phyloP scores from a whole-genome alignment of 2,329 filamentous ascomycete species.

The Setomelanomma holmii region DNA sequence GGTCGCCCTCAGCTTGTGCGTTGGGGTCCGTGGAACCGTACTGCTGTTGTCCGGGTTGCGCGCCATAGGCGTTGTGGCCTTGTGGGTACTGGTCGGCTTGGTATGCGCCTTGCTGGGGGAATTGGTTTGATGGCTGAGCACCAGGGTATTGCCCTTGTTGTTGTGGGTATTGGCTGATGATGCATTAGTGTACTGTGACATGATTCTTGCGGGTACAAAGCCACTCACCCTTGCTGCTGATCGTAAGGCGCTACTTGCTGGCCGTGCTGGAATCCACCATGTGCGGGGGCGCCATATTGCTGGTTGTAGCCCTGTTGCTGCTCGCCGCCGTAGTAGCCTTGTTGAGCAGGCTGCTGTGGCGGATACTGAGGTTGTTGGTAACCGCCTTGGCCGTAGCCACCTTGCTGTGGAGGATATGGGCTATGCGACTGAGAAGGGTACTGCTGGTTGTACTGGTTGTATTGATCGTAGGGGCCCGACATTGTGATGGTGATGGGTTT shows the following conservation, averaged over 20 bases:
- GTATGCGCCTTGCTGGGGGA: conserved; percentile 52
- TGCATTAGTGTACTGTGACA: too few relatives aligned
- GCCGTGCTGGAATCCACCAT: conserved; percentile 59
- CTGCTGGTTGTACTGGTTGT: conserved; percentile 47
- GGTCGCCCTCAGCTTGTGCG: conserved; percentile 60
- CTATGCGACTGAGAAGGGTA: conserved; percentile 44
- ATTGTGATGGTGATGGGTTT: conserved; percentile 42
- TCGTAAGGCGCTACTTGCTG: conserved; percentile 44
- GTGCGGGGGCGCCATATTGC: conserved; percentile 55
- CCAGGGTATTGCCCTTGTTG: conserved; percentile 38
- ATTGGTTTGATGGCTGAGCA: conserved; percentile 43
- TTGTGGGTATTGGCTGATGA: conserved; percentile 32
- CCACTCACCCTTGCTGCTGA: conserved; percentile 47
- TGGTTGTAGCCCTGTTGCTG: conserved; percentile 40
- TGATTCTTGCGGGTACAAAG: too few relatives aligned
- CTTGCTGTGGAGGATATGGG: conserved; percentile 37
- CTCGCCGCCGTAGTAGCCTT: conserved; percentile 45
- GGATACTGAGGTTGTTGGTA: conserved; percentile 40
- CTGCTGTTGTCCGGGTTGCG: conserved; percentile 43
- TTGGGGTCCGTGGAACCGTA: conserved; percentile 55
- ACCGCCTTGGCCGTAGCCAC: conserved; percentile 39
- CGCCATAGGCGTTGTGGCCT: conserved; percentile 40
- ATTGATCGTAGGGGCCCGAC: conserved; percentile 61
- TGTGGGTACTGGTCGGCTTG: conserved; percentile 47
- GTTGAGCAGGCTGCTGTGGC: conserved; percentile 42